phyloP scores from a whole-genome alignment of 345 rosid genomes.

The Noccaea bulbosa region DNA sequence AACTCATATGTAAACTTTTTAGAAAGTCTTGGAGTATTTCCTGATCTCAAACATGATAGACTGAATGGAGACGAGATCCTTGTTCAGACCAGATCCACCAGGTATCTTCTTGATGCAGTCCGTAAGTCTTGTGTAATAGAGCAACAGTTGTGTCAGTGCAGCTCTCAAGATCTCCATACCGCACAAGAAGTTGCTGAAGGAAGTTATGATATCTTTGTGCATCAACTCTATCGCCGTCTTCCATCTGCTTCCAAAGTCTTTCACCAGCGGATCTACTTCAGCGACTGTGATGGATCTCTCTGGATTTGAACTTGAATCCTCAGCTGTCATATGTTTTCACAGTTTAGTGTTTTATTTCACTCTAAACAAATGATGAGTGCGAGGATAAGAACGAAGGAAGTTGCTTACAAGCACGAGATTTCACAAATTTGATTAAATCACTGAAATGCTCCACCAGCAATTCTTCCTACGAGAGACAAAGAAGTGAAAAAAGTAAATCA shows the following conservation, averaged over 20 bases:
- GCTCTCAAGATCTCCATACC: conserved; percentile 98
- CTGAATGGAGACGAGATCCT: conserved; percentile 85
- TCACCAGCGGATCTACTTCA: conserved; percentile 86
- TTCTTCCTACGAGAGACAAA: conserved; percentile 69
- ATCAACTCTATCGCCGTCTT: conserved; percentile 90
- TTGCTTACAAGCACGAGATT: conserved; percentile 82
- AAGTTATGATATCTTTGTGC: conserved; percentile 98
- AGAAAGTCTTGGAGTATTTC: conserved; percentile 92
- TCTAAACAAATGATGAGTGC: background rate
- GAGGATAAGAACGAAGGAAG: conserved; percentile 5
- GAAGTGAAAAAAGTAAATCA: background rate
- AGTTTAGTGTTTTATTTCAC: conserved; percentile 13
- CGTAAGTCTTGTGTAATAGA: conserved; percentile 88
- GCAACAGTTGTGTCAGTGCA: conserved; percentile 91
- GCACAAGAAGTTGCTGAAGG: conserved; percentile 95
- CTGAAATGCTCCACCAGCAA: conserved; percentile 87
- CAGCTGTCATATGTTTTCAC: conserved; percentile 62
- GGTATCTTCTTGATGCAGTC: conserved; percentile 78
- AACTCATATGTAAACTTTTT: conserved; percentile 15
- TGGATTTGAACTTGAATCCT: conserved; percentile 67
- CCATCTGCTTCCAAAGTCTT: conserved; percentile 91
- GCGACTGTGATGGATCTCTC: conserved; percentile 71
- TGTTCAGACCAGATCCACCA: conserved; percentile 86
- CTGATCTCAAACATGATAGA: conserved; percentile 97
- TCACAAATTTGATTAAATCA: conserved; percentile 89